Base-by-base conservation (phyloP, 176 grass and related monocot genomes). In the Poa annua region DNA sequence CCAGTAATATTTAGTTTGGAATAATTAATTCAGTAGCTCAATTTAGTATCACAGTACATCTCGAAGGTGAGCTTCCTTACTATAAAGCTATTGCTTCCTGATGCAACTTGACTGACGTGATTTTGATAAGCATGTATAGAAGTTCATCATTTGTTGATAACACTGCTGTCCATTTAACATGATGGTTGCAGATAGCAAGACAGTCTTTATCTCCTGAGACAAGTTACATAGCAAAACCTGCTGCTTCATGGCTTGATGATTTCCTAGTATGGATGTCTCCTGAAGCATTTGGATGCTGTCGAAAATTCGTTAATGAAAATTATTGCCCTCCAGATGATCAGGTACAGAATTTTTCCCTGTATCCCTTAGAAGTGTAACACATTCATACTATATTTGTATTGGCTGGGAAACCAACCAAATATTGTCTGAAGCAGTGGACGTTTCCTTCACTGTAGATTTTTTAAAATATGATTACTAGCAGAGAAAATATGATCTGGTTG, bases 161-260 rank as follows among this genome's bases (percentile, higher is more conserved):
- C 11, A 81, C 65, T 20, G 50, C 24, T 1, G 22, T 65, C 19
- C 35, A 11, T 79, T 35, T 84, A 50, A 79, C 17, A 19, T 69
- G 39, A 25, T 74, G 21, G 3, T 72, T 82, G 76, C 93, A 99
- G 96, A 94, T 99, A 80, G 67, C 89, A 78, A 89, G 90, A 81
- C 92, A 94, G 65, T 96, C 96, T 54, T 78, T 99, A 81, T 87
- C 85, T 36, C 83, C 93, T 50, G 81, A 89, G 81, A 85, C 78
- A 54, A 99, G 88, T 90, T 92, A 95, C 75, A 96, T 99, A 75
- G 91, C 96, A 69, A 96, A 99, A 84, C 89, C 96, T 62, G 96
- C 93, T 47, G 96, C 96, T 76, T 99, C 96, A 81, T 99, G 96
- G 96, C 93, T 99, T 85, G 96, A 99, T 90, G 96, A 99, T 81